Conservation (phyloP, 2,329 filamentous ascomycete genomes). For the Gnomoniopsis smithogilvyi region DNA sequence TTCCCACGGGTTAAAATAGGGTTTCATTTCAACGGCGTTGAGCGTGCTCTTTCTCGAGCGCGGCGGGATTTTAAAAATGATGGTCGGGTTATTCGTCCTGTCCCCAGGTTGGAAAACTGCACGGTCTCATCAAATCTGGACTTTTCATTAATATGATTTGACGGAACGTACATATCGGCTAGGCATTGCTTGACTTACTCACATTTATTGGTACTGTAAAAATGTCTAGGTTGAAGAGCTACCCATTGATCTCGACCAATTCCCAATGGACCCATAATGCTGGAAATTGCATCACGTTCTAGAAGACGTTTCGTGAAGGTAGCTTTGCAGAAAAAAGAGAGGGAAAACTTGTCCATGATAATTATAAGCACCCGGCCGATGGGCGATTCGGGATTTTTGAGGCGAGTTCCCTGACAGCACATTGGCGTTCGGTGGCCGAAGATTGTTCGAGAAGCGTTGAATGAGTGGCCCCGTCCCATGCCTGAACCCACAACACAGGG, state of each 20-base stretch:
- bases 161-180: too few species aligned
- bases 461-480: background rate
- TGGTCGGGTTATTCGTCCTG: background rate
- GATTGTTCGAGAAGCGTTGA: background rate
- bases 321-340: background rate
- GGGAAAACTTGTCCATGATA: background rate
- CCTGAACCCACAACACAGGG: background rate
- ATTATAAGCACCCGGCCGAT: background rate
- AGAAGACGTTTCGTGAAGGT: background rate
- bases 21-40: background rate
- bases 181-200: background rate
- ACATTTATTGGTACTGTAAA: background rate
- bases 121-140: background rate
- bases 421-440: conserved; percentile 7
- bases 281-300: conserved; percentile 3
- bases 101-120: background rate
- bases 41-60: background rate
- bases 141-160: background rate
- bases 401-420: background rate
- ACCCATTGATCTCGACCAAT: background rate
- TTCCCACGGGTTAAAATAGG: background rate
- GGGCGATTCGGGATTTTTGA: background rate
- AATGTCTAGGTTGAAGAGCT: background rate
- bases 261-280: background rate
- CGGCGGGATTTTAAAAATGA: background rate